phyloP scores from a whole-genome alignment of 1,284 basidiomycete species.

The Pseudozyma thailandica region DNA sequence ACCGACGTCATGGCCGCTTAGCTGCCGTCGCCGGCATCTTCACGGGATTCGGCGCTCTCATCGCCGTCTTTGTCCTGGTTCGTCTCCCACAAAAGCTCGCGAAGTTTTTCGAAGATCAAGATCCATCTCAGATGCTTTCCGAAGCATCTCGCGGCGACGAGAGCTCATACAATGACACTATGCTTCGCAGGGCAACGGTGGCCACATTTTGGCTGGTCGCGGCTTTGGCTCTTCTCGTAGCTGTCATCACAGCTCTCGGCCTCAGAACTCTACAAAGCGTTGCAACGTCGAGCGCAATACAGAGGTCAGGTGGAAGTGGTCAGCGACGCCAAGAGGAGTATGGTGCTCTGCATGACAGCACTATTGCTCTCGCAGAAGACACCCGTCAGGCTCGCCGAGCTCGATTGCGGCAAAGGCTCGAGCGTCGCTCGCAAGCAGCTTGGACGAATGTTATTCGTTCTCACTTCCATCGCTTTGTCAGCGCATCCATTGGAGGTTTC shows the following conservation, averaged over 20 bases:
- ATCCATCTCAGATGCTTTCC: neutral
- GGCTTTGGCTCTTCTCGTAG: slow-evolving; percentile 26
- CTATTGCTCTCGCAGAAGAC: slow-evolving; percentile 25
- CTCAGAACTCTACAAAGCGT: slow-evolving; percentile 5
- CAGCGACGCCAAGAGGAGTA: slow-evolving; percentile 17
- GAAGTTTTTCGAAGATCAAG: slow-evolving; percentile 16
- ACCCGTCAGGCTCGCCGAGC: slow-evolving; percentile 33
- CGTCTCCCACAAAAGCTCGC: slow-evolving; percentile 50
- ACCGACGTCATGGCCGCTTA: slow-evolving; percentile 37
- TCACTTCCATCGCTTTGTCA: slow-evolving; percentile 12
- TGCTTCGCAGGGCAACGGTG: slow-evolving; percentile 27
- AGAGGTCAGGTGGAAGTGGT: slow-evolving; percentile 1
- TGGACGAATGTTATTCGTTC: slow-evolving; percentile 21
- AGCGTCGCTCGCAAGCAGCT: slow-evolving; percentile 12
- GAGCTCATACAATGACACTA: slow-evolving; percentile 12
- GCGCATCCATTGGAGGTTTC: slow-evolving; percentile 32
- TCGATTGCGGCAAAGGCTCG: slow-evolving; percentile 25
- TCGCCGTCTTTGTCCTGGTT: slow-evolving; percentile 54
- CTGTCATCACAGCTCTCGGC: slow-evolving; percentile 25
- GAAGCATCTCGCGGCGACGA: neutral
- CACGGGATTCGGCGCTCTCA: slow-evolving; percentile 47
- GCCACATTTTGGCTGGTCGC: slow-evolving; percentile 48
- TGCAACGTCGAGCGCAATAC: neutral
- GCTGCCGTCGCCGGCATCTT: slow-evolving; percentile 49
- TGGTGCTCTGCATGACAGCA: slow-evolving; percentile 39